Evolutionary conservation across 2,329 filamentous ascomycete species (phyloP).

Genomic region (Ascochyta lentis): DNA sequence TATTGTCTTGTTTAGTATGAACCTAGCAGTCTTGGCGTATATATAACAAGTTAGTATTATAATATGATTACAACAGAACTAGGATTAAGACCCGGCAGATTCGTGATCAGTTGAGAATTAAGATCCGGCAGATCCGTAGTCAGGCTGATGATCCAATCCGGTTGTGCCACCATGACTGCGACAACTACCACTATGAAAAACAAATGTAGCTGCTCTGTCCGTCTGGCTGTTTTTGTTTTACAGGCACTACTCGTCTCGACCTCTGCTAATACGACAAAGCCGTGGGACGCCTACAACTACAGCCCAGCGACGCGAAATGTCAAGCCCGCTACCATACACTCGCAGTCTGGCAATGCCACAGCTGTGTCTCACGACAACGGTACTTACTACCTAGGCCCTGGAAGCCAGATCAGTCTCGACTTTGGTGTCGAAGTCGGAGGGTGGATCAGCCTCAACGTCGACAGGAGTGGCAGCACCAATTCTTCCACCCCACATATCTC

Average conservation of each 20-base stretch:
- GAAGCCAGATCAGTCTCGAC: constrained; percentile 18
- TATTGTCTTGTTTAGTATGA: no score
- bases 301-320: constrained; percentile 20
- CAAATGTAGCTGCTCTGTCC: background rate
- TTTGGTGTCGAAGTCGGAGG: constrained; percentile 24
- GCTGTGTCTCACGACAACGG: constrained; percentile 17
- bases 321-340: constrained; percentile 13
- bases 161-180: no score
- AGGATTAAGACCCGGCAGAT: no score
- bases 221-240: background rate
- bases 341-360: constrained; percentile 13
- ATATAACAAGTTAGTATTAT: no score
- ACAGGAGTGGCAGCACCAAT: background rate
- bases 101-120: no score
- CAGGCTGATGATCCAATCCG: no score
- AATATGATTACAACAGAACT: no score
- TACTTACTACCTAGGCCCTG: constrained; percentile 2
- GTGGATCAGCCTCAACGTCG: constrained; percentile 18
- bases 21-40: no score
- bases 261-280: constrained; percentile 1
- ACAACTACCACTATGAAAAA: background rate
- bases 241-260: background rate
- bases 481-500: constrained; percentile 16
- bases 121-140: no score
- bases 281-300: constrained; percentile 19